These are phyloP conservation scores for Ilex asprella DNA, from an alignment of 257 asterid genomes.

Conservation along the genomic window DNA sequence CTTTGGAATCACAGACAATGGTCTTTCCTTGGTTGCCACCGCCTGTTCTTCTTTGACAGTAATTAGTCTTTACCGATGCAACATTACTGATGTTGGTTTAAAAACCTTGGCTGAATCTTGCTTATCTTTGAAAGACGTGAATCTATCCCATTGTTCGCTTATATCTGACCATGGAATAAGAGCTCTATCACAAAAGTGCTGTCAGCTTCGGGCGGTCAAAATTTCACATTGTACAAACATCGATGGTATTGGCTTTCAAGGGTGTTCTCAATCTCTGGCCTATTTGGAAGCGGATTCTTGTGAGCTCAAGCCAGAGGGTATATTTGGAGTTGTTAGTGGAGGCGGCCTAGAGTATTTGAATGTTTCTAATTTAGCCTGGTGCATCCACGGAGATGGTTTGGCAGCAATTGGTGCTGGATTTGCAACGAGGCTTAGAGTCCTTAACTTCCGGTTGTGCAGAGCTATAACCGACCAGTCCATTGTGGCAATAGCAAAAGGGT, in stretches of 20 bases:
- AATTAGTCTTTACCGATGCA: conserved; percentile 65
- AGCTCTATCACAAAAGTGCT: conserved; percentile 38
- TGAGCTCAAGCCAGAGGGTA: conserved; percentile 59
- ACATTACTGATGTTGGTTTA: conserved; percentile 52
- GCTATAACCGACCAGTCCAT: conserved; percentile 39
- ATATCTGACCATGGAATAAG: conserved; percentile 53
- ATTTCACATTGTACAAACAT: conserved; percentile 46
- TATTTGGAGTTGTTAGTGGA: conserved; percentile 46
- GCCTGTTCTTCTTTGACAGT: conserved; percentile 49
- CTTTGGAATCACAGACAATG: conserved; percentile 41
- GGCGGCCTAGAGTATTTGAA: conserved; percentile 65
- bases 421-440: conserved; percentile 37
- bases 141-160: conserved; percentile 47
- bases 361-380: conserved; percentile 45
- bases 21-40: conserved; percentile 39
- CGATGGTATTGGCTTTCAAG: conserved; percentile 57
- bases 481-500: conserved; percentile 40
- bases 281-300: conserved; percentile 60
- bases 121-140: conserved; percentile 36
- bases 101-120: conserved; percentile 43
- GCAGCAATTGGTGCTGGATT: conserved; percentile 24
- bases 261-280: conserved; percentile 42
- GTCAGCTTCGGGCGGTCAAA: conserved; percentile 38
- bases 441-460: conserved; percentile 57
- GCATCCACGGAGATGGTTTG: conserved; percentile 40